Percentiles rank a stretch among this genome's conserved stretches.
These are phyloP conservation scores for Didymellaceae sp. DNA, from an alignment of 2,329 filamentous ascomycete genomes.

Conservation along the genomic window DNA sequence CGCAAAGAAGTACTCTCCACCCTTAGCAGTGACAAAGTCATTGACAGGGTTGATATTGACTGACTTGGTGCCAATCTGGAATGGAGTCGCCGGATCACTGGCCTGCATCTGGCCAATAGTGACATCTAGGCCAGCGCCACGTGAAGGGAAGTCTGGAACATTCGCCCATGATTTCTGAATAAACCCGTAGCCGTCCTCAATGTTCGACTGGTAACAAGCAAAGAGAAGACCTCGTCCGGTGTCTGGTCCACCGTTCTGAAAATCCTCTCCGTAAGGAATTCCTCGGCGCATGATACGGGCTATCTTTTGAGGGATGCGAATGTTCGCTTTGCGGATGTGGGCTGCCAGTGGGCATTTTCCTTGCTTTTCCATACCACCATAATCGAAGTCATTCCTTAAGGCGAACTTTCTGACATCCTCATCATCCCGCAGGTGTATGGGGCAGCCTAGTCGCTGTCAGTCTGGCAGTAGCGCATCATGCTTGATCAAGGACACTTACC, in stretches of 20 bases:
- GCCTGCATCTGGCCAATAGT: slow-evolving; percentile 13
- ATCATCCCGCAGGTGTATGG: slow-evolving; percentile 6
- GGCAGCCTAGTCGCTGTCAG: slow-evolving; percentile 3
- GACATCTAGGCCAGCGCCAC: slow-evolving; percentile 8
- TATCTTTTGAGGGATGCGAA: background rate
- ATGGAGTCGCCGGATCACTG: slow-evolving; percentile 3
- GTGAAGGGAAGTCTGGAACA: background rate
- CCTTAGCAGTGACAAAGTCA: slow-evolving; percentile 12
- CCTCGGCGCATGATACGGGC: slow-evolving; percentile 16
- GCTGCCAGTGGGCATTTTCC: slow-evolving; percentile 13
- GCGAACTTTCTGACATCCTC: slow-evolving; percentile 3
- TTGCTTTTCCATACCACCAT: background rate
- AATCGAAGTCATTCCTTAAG: slow-evolving; percentile 12
- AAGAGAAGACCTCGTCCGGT: slow-evolving; percentile 8
- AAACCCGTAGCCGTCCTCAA: slow-evolving; percentile 15
- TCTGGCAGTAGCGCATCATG: background rate
- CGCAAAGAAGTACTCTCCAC: slow-evolving; percentile 17
- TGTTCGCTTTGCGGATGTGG: slow-evolving; percentile 14
- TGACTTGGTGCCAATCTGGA: slow-evolving; percentile 10
- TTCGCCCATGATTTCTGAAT: slow-evolving; percentile 15
- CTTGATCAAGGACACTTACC: background rate
- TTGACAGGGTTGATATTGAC: slow-evolving; percentile 14
- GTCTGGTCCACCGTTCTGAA: slow-evolving; percentile 3
- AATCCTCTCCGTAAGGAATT: slow-evolving; percentile 17
- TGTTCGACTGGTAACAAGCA: slow-evolving; percentile 14